These are phyloP conservation scores for Calonectria multiphialidica DNA, from an alignment of 2,329 filamentous ascomycete genomes.

Conservation along the genomic window DNA sequence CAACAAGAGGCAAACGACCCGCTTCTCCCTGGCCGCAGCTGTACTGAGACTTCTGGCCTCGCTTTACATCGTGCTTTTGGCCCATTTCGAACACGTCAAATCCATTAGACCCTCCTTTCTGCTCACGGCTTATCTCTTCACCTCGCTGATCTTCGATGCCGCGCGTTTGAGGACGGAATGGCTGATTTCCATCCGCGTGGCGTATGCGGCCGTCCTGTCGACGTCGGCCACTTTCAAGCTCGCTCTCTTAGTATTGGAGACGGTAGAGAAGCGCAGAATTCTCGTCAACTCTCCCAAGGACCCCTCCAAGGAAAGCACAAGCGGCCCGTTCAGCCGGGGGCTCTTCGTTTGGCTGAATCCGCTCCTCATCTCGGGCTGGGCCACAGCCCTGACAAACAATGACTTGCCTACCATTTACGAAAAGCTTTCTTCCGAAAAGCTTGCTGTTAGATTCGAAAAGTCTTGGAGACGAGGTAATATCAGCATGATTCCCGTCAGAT, in stretches of 20 bases:
- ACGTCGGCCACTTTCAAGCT: slow-evolving; percentile 40
- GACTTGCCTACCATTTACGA: slow-evolving; percentile 47
- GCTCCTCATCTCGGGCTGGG: slow-evolving; percentile 62
- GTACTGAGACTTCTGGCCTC: slow-evolving; percentile 44
- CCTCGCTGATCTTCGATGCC: slow-evolving; percentile 48
- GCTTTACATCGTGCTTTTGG: slow-evolving; percentile 42
- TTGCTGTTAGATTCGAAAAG: slow-evolving; percentile 37
- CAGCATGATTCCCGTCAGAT: background rate
- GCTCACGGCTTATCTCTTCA: slow-evolving; percentile 45
- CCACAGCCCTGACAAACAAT: slow-evolving; percentile 45
- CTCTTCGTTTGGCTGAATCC: slow-evolving; percentile 53
- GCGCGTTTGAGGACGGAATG: slow-evolving; percentile 48
- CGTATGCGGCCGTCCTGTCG: slow-evolving; percentile 42
- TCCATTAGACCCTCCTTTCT: slow-evolving; percentile 49
- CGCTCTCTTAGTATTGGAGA: slow-evolving; percentile 43
- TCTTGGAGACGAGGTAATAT: slow-evolving; percentile 41
- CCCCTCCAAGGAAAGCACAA: slow-evolving; percentile 63
- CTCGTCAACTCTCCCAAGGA: slow-evolving; percentile 53
- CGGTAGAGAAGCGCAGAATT: slow-evolving; percentile 47
- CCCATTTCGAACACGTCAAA: slow-evolving; percentile 48
- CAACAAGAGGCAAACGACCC: slow-evolving; percentile 40
- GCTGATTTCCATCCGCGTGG: slow-evolving; percentile 42
- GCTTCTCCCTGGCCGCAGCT: slow-evolving; percentile 45
- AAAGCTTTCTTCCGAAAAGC: slow-evolving; percentile 44
- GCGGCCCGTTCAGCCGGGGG: slow-evolving; percentile 47